Evolutionary conservation across 345 rosid genomes (phyloP).

Genomic region (Angophora floribunda): DNA sequence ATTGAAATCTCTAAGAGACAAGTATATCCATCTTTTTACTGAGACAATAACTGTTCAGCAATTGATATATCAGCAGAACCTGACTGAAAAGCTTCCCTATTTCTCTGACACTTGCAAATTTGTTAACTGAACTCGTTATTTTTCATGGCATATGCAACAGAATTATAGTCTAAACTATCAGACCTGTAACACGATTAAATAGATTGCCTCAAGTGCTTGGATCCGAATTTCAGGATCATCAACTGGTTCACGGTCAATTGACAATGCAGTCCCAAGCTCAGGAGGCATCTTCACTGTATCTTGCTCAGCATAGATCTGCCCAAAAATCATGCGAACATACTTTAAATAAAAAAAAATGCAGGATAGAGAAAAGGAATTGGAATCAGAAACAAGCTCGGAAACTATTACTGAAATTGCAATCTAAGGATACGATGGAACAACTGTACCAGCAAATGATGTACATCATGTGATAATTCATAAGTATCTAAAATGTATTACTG

Average conservation of each 20-base stretch:
- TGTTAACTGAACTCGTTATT: background rate
- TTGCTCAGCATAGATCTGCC: conserved; percentile 51
- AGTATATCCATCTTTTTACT: background rate
- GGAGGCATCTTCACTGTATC: conserved; percentile 76
- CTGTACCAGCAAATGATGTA: background rate
- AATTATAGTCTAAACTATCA: background rate
- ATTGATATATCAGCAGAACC: background rate
- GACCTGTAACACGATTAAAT: conserved; percentile 76
- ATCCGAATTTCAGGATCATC: conserved; percentile 73
- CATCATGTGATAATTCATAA: background rate
- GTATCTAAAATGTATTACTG: background rate
- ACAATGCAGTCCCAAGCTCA: conserved; percentile 83
- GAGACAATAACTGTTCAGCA: background rate
- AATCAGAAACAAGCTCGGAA: background rate
- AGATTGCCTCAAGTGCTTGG: conserved; percentile 78
- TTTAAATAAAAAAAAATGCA: background rate
- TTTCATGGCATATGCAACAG: background rate
- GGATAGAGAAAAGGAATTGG: background rate
- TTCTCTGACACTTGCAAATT: background rate
- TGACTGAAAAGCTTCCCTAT: background rate
- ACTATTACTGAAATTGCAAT: background rate
- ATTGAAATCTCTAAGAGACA: background rate
- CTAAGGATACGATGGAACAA: background rate
- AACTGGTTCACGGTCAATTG: conserved; percentile 80
- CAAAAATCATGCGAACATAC: background rate